A percentile compares a stretch with the other conserved stretches of the same genome.
Evolutionary conservation across 306 rosid genomes (phyloP).

Genomic region (Carpinus viminea): DNA sequence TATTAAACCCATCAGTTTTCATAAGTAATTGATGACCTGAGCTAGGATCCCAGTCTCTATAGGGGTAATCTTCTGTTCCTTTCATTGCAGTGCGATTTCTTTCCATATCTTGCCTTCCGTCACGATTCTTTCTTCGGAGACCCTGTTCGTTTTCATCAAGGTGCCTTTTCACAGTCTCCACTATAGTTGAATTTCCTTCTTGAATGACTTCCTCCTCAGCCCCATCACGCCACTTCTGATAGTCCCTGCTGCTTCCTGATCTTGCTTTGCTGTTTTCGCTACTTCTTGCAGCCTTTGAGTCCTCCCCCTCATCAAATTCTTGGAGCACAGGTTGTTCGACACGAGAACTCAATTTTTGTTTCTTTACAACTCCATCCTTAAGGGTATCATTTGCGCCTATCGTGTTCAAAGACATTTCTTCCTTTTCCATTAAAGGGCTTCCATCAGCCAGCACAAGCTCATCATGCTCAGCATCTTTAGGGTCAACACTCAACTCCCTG

Average conservation of each 20-base stretch:
- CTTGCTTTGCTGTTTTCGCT: constrained; percentile 97
- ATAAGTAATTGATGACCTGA: constrained; percentile 56
- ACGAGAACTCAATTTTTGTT: constrained; percentile 45
- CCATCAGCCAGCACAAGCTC: constrained; percentile 59
- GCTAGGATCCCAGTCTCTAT: constrained; percentile 74
- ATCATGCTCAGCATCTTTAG: constrained; percentile 56
- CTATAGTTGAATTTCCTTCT: constrained; percentile 58
- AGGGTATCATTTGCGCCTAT: constrained; percentile 34
- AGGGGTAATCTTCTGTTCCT: constrained; percentile 68
- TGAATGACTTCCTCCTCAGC: constrained; percentile 91
- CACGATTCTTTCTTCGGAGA: constrained; percentile 55
- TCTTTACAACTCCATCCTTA: constrained; percentile 48
- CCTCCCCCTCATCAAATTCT: constrained; percentile 72
- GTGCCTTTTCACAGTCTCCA: constrained; percentile 49
- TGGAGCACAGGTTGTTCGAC: constrained; percentile 58
- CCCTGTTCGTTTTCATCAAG: constrained; percentile 66
- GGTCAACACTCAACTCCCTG: constrained; percentile 59
- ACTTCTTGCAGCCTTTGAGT: constrained; percentile 88
- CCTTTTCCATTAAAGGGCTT: constrained; percentile 59
- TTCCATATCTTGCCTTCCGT: constrained; percentile 69
- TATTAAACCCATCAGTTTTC: constrained; percentile 70
- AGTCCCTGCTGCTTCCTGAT: constrained; percentile 89
- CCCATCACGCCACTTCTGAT: constrained; percentile 68
- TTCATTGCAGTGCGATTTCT: constrained; percentile 55
- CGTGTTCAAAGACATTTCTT: constrained; percentile 37